Conservation (phyloP, 148 eudicot species). For the Linanthus parryae region DNA sequence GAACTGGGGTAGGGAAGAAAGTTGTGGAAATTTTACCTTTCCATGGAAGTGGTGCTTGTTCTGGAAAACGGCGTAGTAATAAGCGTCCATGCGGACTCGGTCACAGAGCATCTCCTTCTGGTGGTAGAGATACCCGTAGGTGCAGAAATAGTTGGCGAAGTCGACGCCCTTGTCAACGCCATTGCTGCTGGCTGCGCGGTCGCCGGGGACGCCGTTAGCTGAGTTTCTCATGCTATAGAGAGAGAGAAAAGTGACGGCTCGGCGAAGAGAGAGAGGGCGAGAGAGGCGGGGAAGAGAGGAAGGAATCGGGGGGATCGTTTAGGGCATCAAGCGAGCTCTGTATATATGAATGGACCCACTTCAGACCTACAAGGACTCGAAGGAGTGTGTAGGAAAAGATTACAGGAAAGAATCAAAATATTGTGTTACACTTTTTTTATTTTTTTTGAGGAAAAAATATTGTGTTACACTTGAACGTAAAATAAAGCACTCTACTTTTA, state of each 20-base stretch:
- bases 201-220: conserved; percentile 25
- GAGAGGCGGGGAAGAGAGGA: too few relatives aligned
- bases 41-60: conserved; percentile 77
- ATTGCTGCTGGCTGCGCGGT: conserved; percentile 17
- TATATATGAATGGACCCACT: too few relatives aligned
- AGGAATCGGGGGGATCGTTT: too few relatives aligned
- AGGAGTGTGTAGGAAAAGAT: too few relatives aligned
- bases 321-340: too few relatives aligned
- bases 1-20: too few relatives aligned
- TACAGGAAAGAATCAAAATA: too few relatives aligned
- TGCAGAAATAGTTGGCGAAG: conserved; percentile 93
- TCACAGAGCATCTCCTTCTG: conserved; percentile 99
- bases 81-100: conserved; percentile 92
- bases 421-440: too few relatives aligned
- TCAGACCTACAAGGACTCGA: too few relatives aligned
- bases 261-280: not conserved
- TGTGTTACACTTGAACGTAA: too few relatives aligned
- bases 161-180: conserved; percentile 84
- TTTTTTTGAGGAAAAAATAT: too few relatives aligned
- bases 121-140: conserved; percentile 85
- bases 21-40: conserved; percentile 64
- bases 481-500: too few relatives aligned
- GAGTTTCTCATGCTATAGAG: conserved; percentile 31
- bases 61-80: conserved; percentile 62
- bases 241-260: not conserved